Conservation (phyloP, 2,329 filamentous ascomycete genomes). For the Orbilia blumenaviensis region DNA sequence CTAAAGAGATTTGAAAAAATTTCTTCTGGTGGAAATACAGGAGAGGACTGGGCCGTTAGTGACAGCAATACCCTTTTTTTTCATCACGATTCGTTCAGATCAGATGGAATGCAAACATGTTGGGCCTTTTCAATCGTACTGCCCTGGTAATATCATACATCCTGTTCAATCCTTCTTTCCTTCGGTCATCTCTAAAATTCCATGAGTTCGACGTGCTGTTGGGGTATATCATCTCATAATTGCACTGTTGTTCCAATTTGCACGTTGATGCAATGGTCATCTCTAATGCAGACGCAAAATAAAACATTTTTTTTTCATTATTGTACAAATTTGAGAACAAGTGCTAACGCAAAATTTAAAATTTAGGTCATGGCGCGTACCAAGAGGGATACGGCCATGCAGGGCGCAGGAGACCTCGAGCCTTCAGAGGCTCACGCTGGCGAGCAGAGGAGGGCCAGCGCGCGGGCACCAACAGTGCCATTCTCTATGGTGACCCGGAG, state of each 20-base stretch:
- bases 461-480: conserved; percentile 47
- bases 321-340: background rate
- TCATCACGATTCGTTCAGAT: conserved; percentile 13
- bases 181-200: background rate
- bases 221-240: background rate
- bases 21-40: conserved; percentile 18
- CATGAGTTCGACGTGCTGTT: background rate
- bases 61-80: background rate
- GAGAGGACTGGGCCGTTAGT: background rate
- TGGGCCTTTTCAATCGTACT: conserved; percentile 44
- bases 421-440: conserved; percentile 18
- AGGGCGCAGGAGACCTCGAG: conserved; percentile 25
- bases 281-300: no score
- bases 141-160: conserved; percentile 40
- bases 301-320: background rate
- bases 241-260: background rate
- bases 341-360: conserved; percentile 21
- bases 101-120: conserved; percentile 52
- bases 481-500: conserved; percentile 52
- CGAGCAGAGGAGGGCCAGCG: conserved; percentile 32
- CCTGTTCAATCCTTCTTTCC: background rate
- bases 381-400: conserved; percentile 28
- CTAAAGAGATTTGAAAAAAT: conserved; percentile 4
- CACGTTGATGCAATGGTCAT: background rate
- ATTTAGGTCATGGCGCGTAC: conserved; percentile 46